These are phyloP conservation scores for Aureobasidium sp. DNA, from an alignment of 2,329 filamentous ascomycete genomes.

Conservation along the genomic window DNA sequence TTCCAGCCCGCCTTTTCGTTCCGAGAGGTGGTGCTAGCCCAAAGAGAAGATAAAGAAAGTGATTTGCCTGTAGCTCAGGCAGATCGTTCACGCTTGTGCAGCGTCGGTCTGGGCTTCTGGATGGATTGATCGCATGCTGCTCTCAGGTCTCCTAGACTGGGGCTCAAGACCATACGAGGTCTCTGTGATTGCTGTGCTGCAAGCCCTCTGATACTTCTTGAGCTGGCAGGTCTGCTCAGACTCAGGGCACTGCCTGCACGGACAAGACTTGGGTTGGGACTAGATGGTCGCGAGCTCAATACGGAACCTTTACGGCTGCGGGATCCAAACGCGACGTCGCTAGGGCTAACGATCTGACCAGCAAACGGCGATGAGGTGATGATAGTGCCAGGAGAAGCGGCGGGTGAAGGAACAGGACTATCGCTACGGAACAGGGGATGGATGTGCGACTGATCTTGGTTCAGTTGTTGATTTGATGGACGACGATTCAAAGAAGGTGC, in stretches of 20 bases:
- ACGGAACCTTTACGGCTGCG: constrained; percentile 8
- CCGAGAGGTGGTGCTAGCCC: background rate
- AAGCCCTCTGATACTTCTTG: constrained; percentile 8
- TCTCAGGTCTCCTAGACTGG: constrained; percentile 8
- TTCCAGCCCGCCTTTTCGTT: background rate
- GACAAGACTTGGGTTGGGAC: background rate
- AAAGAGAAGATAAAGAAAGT: background rate
- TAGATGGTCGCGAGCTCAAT: constrained; percentile 1
- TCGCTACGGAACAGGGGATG: constrained; percentile 72
- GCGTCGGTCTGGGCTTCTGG: background rate
- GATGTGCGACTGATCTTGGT: constrained; percentile 58
- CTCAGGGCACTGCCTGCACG: background rate
- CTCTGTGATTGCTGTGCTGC: background rate
- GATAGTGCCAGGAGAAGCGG: constrained; percentile 61
- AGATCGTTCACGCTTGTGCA: constrained; percentile 11
- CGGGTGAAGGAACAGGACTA: constrained; percentile 58
- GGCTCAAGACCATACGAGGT: constrained; percentile 4
- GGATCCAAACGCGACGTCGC: constrained; percentile 3
- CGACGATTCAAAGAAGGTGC: constrained; percentile 16
- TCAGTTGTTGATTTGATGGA: constrained; percentile 21
- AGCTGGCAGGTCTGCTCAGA: constrained; percentile 10
- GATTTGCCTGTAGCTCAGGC: background rate
- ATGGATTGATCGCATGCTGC: background rate
- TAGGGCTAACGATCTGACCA: constrained; percentile 50
- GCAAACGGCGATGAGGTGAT: constrained; percentile 64